Percentiles rank a stretch among this genome's conserved stretches.
These are phyloP conservation scores for Monosporascus sp. DNA, from an alignment of 2,329 filamentous ascomycete genomes.

Conservation along the genomic window DNA sequence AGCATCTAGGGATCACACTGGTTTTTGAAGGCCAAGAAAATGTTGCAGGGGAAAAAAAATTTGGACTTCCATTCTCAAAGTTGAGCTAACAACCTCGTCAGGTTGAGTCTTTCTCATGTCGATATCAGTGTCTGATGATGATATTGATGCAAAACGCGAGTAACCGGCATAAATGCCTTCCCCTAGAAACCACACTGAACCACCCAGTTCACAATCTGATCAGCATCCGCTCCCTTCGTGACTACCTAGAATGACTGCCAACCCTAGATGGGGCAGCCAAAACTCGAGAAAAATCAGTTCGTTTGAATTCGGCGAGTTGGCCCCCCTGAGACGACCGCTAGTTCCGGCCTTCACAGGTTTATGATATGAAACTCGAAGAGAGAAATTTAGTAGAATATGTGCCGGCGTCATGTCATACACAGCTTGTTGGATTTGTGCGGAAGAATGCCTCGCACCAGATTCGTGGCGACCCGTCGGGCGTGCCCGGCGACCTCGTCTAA, in stretches of 20 bases:
- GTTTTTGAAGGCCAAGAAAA: no score
- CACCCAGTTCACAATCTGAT: slow-evolving; percentile 6
- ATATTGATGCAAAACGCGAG: not conserved
- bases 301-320: slow-evolving; percentile 8
- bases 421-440: slow-evolving; percentile 27
- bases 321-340: slow-evolving; percentile 9
- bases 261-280: slow-evolving; percentile 8
- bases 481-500: slow-evolving; percentile 24
- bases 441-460: slow-evolving; percentile 25
- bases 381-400: slow-evolving; percentile 9
- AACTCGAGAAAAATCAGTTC: slow-evolving; percentile 10
- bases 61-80: no score
- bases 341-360: slow-evolving; percentile 10
- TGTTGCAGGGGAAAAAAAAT: no score
- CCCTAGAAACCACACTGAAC: slow-evolving; percentile 9
- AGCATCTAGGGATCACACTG: no score
- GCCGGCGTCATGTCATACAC: slow-evolving; percentile 21
- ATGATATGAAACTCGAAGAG: not conserved
- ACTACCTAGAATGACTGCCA: slow-evolving; percentile 13
- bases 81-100: not conserved
- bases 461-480: slow-evolving; percentile 23
- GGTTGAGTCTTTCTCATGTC: not conserved
- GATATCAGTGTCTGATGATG: not conserved
- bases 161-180: not conserved
- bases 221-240: slow-evolving; percentile 9